Evolutionary conservation across 2,329 filamentous ascomycete species (phyloP), one percentile per base, ranked within the genome.

Genomic region (Fusarium sp.): DNA sequence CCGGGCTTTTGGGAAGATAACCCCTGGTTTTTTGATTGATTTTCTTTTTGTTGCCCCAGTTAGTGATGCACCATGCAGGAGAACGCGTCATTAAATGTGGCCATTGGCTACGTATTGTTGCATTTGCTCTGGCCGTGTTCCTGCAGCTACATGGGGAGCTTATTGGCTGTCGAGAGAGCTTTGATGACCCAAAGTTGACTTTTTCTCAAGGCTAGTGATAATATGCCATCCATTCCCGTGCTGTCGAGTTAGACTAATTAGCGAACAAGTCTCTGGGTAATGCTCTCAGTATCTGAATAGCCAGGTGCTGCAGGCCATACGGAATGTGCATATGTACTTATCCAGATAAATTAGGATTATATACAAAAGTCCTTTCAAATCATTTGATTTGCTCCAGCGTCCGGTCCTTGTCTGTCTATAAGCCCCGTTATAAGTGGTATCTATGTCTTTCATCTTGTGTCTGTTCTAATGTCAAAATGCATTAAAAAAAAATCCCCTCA

Each of bases 51-150:
- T 35, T 62, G 41, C 50, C 55, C 45, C 45, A 45, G 53, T 48
- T 57, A 33, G 46, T 56, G 60, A 72, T 74, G 66, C 70, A 72
- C 59, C 64, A 76, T 75, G 75, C 71, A 76, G 70, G 74, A 75
- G 71, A 60, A 59, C 63, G 69, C 73, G 61, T 69, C 59, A 58
- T 52, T 32, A 48, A 46, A 50, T 50, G 37, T 49, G 23, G 45
- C 38, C 32, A 52, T 69, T 68, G 40, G 57, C 38, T 64, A 64
- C 30, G 38, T 40, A 49, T 52, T 57, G 52, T 59, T 52, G 30
- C 50, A 70, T 66, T 52, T 27, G 46, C 49, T 55, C 30, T 40
- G 26, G 38, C 37, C n/a, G 37, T 57, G 48, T 64, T 64, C 35
- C 62, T 60, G 53, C 53, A 42, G 54, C 37, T 32, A 27, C 30